Base-by-base conservation (phyloP, 1,284 basidiomycete species). In the Leccinum fallax region DNA sequence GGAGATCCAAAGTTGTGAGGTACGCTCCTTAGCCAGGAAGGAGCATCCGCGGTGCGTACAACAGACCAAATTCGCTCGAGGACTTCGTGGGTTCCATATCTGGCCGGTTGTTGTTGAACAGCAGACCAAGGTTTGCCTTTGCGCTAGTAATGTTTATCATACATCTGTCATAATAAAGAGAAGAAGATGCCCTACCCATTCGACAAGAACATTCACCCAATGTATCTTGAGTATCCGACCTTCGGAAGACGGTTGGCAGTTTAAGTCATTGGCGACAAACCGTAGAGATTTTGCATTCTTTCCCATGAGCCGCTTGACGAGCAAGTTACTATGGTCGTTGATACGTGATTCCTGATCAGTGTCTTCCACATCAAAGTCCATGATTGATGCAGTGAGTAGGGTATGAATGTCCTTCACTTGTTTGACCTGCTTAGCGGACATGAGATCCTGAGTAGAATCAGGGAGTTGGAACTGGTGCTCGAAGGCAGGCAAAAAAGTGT, bases 1-100 rank as follows among this genome's bases (percentile, higher is more conserved):
- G n/a, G 54, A 9, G 55, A 36, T 54, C 55, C 55, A 36, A 63
- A 63, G 32, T 63, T 54, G 4, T 58, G 19, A 2, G 40, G 60
- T 2, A 63, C 53, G 34, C 52, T 57, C 10, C 52, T 49, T 38
- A 62, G 6, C 55, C 55, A 63, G 10, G 46, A 48, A 21, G 19
- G 19, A 38, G 16, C 38, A 38, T 38, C 38, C 16, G 19, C 5
- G 46, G 46, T 51, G 16, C 16, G 21, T 30, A 62, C 56, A 4
- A 61, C 48, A 16, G 49, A 56, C 13, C 26, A 26, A 28, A 62
- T 34, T 10, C 1, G 6, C n/a, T 62, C 40, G 5, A 61, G 32
- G 19, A 62, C 61, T 7, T 62, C 13, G 5, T 2, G 8, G 9
- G 51, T 61, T 11, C 36, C 40, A 32, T 46, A 62, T 61, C 11